Percentiles rank a stretch among this genome's conserved stretches.
These are phyloP conservation scores for Kazachstania psychrophila DNA, from an alignment of 805 yeast species.

Conservation along the genomic window DNA sequence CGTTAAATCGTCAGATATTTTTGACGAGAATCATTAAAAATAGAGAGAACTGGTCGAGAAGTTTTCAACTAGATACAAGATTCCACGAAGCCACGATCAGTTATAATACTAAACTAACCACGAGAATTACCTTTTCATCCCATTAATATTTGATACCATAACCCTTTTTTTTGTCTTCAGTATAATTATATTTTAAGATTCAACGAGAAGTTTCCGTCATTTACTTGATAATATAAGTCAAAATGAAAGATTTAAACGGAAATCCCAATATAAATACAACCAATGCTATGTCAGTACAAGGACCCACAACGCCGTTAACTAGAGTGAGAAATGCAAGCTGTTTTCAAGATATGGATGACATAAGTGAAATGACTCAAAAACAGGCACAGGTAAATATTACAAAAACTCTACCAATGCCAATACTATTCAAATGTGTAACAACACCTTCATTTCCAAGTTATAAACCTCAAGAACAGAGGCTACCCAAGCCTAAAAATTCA, in stretches of 20 bases:
- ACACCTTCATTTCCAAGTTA: conserved; percentile 8
- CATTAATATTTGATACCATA: no score
- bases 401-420: not conserved
- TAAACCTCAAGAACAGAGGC: conserved; percentile 20
- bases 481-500: conserved; percentile 18
- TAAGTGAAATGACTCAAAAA: not conserved
- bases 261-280: not conserved
- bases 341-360: not conserved
- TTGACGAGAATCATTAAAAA: no score
- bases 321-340: not conserved
- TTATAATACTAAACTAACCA: no score
- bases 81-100: no score
- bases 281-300: not conserved
- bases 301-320: not conserved
- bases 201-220: no score
- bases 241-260: not conserved
- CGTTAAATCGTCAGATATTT: no score
- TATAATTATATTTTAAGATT: no score
- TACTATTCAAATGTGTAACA: conserved; percentile 3
- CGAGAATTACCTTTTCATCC: no score
- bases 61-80: no score
- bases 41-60: no score
- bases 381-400: not conserved
- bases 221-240: no score
- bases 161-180: not conserved